These are phyloP conservation scores for Rhizophora mangle DNA, from an alignment of 345 rosid genomes.

Conservation along the genomic window DNA sequence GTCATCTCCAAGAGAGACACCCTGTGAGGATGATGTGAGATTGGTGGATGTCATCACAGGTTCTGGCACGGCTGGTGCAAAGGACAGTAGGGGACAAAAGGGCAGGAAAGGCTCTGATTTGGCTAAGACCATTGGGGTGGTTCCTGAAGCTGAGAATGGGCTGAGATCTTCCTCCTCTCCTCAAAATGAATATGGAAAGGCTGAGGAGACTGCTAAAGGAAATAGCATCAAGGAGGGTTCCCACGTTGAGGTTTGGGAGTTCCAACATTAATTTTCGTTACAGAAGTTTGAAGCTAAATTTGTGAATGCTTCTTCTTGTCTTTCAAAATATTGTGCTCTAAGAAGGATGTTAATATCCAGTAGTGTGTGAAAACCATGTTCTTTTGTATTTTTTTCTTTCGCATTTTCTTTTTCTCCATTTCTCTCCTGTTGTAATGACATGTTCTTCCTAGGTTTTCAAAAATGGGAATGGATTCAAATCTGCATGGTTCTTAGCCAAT, in stretches of 20 bases:
- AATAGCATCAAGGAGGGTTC: slow-evolving; percentile 65
- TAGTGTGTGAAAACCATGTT: not conserved
- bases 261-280: not conserved
- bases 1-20: slow-evolving; percentile 31
- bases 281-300: not conserved
- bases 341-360: too few species aligned
- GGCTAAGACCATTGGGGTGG: slow-evolving; percentile 36
- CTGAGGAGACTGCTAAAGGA: slow-evolving; percentile 32
- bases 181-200: slow-evolving; percentile 38
- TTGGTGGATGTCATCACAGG: slow-evolving; percentile 37
- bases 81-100: slow-evolving; percentile 42
- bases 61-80: slow-evolving; percentile 38
- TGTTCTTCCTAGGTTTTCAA: slow-evolving; percentile 58
- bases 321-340: too few species aligned
- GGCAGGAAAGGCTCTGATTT: slow-evolving; percentile 41
- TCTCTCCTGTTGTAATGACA: not conserved
- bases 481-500: slow-evolving; percentile 80
- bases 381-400: not conserved
- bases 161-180: slow-evolving; percentile 29
- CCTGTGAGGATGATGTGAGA: slow-evolving; percentile 40
- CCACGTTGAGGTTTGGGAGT: slow-evolving; percentile 63
- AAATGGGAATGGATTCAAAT: slow-evolving; percentile 59
- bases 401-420: not conserved
- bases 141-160: slow-evolving; percentile 43
- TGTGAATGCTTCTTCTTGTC: too few species aligned